These are phyloP conservation scores for Penicillium fimorum DNA, from an alignment of 495 filamentous ascomycete genomes.

Conservation along the genomic window DNA sequence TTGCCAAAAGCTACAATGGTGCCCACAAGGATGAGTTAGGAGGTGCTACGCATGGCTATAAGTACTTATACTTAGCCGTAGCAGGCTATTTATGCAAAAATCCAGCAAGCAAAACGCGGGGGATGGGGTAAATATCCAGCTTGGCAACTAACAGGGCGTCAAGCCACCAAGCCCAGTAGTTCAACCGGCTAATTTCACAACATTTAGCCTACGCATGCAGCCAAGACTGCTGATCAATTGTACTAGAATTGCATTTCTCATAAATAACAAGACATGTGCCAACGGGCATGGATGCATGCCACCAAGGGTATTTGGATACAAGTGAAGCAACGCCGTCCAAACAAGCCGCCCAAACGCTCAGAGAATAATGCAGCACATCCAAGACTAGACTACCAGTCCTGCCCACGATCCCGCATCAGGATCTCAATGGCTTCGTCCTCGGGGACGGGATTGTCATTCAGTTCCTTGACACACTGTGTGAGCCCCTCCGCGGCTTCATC, in stretches of 20 bases:
- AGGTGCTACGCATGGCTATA: neutral
- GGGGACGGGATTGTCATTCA: conserved; percentile 49
- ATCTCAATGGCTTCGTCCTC: conserved; percentile 51
- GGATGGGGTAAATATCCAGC: conserved; percentile 6
- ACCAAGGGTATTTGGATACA: conserved; percentile 31
- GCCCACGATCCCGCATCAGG: conserved; percentile 48
- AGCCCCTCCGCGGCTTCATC: conserved; percentile 49
- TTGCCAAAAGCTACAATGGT: neutral
- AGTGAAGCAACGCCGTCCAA: conserved; percentile 23
- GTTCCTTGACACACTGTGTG: conserved; percentile 47
- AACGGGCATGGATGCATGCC: conserved; percentile 19
- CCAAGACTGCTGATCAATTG: neutral
- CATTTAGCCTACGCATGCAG: conserved; percentile 9
- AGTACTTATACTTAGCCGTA: neutral
- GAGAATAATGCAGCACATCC: conserved; percentile 13
- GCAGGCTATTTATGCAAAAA: conserved; percentile 3
- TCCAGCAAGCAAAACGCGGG: conserved; percentile 4
- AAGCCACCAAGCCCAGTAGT: conserved; percentile 3
- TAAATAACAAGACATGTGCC: conserved; percentile 22
- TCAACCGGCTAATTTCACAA: conserved; percentile 9
- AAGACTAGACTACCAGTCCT: conserved; percentile 41
- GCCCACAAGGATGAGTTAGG: no score
- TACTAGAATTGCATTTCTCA: conserved; percentile 12
- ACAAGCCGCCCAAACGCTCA: conserved; percentile 23
- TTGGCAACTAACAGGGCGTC: neutral